phyloP scores from a whole-genome alignment of 306 rosid genomes.

The Castanopsis chinensis region DNA sequence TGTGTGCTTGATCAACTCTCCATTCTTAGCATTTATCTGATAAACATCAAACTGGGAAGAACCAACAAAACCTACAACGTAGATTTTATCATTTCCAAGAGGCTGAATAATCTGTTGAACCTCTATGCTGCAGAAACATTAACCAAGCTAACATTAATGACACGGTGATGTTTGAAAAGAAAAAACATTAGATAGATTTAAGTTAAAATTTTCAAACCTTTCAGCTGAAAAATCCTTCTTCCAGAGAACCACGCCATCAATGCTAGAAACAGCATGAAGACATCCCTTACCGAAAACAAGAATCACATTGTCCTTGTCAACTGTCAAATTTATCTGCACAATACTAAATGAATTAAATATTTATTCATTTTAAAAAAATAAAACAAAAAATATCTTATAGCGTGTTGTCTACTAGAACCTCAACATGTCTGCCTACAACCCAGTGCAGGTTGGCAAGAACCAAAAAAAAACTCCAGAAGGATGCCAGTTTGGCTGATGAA shows the following conservation, averaged over 20 bases:
- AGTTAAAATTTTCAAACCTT: conserved; percentile 46
- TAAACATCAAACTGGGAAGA: conserved; percentile 60
- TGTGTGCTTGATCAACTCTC: conserved; percentile 66
- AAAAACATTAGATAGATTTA: conserved; percentile 10
- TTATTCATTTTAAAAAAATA: conserved; percentile 4
- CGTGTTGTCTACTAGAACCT: conserved; percentile 17
- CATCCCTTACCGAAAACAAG: conserved; percentile 68
- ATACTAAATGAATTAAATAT: conserved; percentile 28
- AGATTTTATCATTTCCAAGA: conserved; percentile 46
- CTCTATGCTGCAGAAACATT: conserved; percentile 63
- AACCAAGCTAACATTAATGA: conserved; percentile 36
- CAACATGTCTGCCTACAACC: conserved; percentile 14
- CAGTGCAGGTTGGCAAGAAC: conserved; percentile 19
- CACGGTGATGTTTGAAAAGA: conserved; percentile 14
- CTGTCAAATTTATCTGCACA: conserved; percentile 75
- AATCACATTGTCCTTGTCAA: conserved; percentile 68
- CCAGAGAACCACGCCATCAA: conserved; percentile 84
- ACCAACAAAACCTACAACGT: conserved; percentile 63
- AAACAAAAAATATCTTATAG: background rate
- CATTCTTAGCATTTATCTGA: conserved; percentile 62
- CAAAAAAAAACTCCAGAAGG: conserved; percentile 1
- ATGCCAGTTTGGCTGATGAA: conserved; percentile 13
- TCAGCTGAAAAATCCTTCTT: conserved; percentile 62
- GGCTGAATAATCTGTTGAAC: conserved; percentile 71
- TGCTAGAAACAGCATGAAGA: conserved; percentile 79